Evolutionary conservation across 2,329 filamentous ascomycete species (phyloP), one percentile per base, ranked within the genome.

Genomic region (Emmonsiellopsis sp.): DNA sequence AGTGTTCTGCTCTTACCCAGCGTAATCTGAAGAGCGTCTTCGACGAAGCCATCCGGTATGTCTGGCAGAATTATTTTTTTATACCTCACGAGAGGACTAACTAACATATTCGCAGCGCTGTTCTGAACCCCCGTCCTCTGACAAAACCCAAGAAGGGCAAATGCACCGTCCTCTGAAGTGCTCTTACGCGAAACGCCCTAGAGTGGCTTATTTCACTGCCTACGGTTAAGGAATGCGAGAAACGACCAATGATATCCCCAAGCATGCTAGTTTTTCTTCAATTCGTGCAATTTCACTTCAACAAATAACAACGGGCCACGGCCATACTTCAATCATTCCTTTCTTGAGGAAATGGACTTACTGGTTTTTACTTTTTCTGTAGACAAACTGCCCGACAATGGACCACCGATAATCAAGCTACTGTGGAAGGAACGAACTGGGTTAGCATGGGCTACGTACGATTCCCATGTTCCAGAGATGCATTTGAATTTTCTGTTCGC

Each of bases 11-110:
- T 47, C 78, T 98, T 62, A 98, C 93, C 38, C 93, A 97, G 78
- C 81, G 92, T 67, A 96, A 96, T 72, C 74, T 98, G 63, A 98
- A 98, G 84, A 95, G 89, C 65, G 93, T 98, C 48, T 98, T 98
- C 68, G 93, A 98, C 68, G 92, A 96, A 75, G 93, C 93, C 35
- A 98, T 98, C 68, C 86, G 93, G 93, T 97, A 76, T 63, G 85
- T 74, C 16, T 15, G 16, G 16, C 32, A 1, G 7, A 13, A 13
- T 31, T 42, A 38, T 35, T 20, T 3, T 26, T 26, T 26, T 5
- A 26, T 5, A 8, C n/a, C 8, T 16, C 43, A 8, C 34, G 15
- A 26, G 16, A 34, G 31, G 2, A 43, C 35, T 49, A 43, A 45
- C 15, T 46, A 7, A 31, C 13, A 30, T 15, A n/a, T 46, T 53